Evolutionary conservation across 176 grass and related monocot species (phyloP).

Genomic region (Melocanna baccifera): DNA sequence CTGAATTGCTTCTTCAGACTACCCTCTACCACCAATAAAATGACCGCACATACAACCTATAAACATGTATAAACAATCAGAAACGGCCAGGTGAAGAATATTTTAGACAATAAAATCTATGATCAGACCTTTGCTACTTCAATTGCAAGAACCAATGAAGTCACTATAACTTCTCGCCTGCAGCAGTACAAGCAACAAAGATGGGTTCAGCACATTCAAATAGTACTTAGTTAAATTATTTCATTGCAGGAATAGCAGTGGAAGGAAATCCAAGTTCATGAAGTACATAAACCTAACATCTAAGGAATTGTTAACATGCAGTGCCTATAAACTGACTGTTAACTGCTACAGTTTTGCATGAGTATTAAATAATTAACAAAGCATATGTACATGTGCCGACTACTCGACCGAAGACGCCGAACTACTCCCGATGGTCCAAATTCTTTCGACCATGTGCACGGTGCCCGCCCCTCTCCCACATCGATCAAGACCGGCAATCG

Average conservation of each 20-base stretch:
- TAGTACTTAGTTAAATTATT: not conserved
- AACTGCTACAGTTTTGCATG: constrained; percentile 6
- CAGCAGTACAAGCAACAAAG: constrained; percentile 20
- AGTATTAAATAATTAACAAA: not conserved
- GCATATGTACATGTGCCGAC: too few relatives aligned
- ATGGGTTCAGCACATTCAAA: constrained; percentile 13
- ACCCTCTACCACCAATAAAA: constrained; percentile 71
- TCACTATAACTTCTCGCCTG: constrained; percentile 92
- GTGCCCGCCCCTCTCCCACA: too few relatives aligned
- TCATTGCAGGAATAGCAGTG: not conserved
- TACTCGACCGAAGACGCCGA: too few relatives aligned
- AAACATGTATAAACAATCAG: constrained; percentile 38
- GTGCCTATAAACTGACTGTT: not conserved
- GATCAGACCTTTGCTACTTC: constrained; percentile 73
- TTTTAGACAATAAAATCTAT: constrained; percentile 4
- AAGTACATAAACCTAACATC: not conserved
- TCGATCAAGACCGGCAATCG: too few relatives aligned
- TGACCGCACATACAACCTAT: constrained; percentile 74
- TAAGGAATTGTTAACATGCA: not conserved
- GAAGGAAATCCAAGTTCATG: not conserved
- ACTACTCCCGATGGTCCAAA: too few relatives aligned
- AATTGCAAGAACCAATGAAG: constrained; percentile 78
- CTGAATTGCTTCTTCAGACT: constrained; percentile 59
- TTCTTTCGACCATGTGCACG: too few relatives aligned
- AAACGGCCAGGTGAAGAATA: not conserved